phyloP scores from a whole-genome alignment of 1,284 basidiomycete species.

The Rhodotorula sp. region DNA sequence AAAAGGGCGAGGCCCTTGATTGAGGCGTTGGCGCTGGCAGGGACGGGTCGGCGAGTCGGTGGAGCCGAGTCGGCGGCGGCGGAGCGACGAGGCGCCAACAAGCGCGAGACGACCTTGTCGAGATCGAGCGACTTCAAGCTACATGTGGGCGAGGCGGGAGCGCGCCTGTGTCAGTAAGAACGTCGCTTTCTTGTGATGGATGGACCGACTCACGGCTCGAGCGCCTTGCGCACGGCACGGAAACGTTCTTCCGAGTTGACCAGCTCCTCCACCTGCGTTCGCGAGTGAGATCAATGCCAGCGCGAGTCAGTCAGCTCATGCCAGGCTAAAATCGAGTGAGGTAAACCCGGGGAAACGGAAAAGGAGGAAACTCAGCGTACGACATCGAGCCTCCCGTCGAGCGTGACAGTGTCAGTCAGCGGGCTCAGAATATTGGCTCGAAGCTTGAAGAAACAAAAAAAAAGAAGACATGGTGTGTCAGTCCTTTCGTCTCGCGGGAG shows the following conservation, averaged over 20 bases:
- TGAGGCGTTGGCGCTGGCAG: not conserved
- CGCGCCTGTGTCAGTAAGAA: not conserved
- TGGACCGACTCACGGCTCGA: slow-evolving; percentile 58
- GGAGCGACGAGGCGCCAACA: slow-evolving; percentile 20
- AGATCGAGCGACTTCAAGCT: slow-evolving; percentile 50
- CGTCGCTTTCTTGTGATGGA: not conserved
- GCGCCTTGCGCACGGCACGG: slow-evolving; percentile 63
- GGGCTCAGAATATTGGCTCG: slow-evolving; percentile 81
- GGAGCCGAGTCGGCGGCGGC: not conserved
- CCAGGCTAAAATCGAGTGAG: too few relatives aligned
- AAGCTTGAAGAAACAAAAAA: slow-evolving; percentile 49
- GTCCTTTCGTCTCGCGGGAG: too few relatives aligned
- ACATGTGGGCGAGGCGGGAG: not conserved
- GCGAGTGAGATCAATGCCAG: not conserved
- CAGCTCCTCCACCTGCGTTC: slow-evolving; percentile 58
- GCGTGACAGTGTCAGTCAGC: slow-evolving; percentile 58
- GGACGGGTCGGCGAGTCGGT: not conserved
- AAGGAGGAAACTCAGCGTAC: slow-evolving; percentile 50
- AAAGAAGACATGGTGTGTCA: too few relatives aligned
- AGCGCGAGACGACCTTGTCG: slow-evolving; percentile 68
- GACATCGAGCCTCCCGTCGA: slow-evolving; percentile 77
- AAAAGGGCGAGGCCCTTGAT: not conserved
- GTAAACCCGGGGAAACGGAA: too few relatives aligned
- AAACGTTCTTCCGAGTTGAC: slow-evolving; percentile 72
- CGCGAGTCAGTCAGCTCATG: too few relatives aligned